phyloP scores from a whole-genome alignment of 2,329 filamentous ascomycete species.

The Penicillium hesseltinei region DNA sequence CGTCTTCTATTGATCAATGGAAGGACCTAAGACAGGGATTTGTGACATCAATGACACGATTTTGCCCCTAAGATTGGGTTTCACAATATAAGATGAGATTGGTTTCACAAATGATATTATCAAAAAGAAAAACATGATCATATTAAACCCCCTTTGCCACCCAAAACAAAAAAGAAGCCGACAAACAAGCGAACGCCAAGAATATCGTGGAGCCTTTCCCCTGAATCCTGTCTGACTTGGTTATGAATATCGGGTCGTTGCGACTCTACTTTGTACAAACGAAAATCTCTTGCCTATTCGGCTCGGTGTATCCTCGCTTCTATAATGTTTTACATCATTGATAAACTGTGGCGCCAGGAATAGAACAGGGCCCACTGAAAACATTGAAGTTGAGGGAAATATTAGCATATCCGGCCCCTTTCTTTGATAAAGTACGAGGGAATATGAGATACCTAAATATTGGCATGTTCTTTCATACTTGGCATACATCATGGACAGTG shows the following conservation, averaged over 20 bases:
- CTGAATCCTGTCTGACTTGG: constrained; percentile 2
- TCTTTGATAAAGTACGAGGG: background rate
- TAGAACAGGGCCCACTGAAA: background rate
- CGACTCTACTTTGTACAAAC: background rate
- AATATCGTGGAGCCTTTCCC: constrained; percentile 4
- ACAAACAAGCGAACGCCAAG: constrained; percentile 1
- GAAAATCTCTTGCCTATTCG: constrained; percentile 6
- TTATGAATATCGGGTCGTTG: background rate
- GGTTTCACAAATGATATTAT: background rate
- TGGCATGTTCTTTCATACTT: background rate
- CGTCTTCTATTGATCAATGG: background rate
- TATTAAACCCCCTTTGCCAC: background rate
- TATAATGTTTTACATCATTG: too few relatives aligned
- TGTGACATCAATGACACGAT: background rate
- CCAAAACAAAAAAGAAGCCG: background rate
- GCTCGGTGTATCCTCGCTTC: background rate
- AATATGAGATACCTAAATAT: background rate
- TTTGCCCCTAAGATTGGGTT: background rate
- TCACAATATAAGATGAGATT: background rate
- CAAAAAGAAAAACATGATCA: background rate
- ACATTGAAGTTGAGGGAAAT: background rate
- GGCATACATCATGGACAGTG: background rate
- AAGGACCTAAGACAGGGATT: background rate
- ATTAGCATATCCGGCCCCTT: background rate
- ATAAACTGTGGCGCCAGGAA: background rate